Evolutionary conservation across 2,329 filamentous ascomycete species (phyloP), one percentile per base, ranked within the genome.

Genomic region (Teratosphaeria pseudoeucalypti): DNA sequence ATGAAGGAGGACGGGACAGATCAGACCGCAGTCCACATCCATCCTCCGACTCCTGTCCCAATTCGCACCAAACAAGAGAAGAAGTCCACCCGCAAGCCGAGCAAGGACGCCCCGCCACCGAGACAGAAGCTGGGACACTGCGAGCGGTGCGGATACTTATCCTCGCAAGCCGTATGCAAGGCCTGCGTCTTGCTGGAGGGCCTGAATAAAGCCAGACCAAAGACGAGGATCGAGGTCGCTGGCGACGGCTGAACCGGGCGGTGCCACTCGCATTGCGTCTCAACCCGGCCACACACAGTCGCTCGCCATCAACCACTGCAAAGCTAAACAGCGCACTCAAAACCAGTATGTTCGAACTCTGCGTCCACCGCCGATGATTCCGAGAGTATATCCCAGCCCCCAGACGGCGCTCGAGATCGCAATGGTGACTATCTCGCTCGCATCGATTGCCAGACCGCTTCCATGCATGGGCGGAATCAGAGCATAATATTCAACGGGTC

Each of bases 111-210:
- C 1, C 59, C 62, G 3, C 62, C 67, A 10, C 75, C 81, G n/a
- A 81, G 84, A 68, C 89, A 92, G 73, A 85, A 86, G 14, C 82
- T 96, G 66, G 90, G 92, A 1, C 86, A 85, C 64, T 99, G 94
- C 70, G 84, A 87, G 69, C 86, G 84, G 57, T 99, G 94, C 67
- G 94, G 94, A 14, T 99, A 97, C 72, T 88, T 99, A 74, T 96
- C 94, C 2, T 96, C 92, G 67, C 94, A 99, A 74, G 83, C 84
- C 34, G 84, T 96, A 47, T 99, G 94, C 75, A 95, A 99, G 75
- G 94, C 94, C 0, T 99, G 94, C 72, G 87, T 86, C 62, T 78
- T 99, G 53, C 81, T 99, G 2, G 92, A 97, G 67, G 90, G 88
- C 0, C 74, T 99, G 55, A 99, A 99, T 72, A 96, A 94, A 68